Evolutionary conservation across 23 red algal species (phyloP), one percentile per base, ranked within the genome.

Genomic region (Gracilaria domingensis): DNA sequence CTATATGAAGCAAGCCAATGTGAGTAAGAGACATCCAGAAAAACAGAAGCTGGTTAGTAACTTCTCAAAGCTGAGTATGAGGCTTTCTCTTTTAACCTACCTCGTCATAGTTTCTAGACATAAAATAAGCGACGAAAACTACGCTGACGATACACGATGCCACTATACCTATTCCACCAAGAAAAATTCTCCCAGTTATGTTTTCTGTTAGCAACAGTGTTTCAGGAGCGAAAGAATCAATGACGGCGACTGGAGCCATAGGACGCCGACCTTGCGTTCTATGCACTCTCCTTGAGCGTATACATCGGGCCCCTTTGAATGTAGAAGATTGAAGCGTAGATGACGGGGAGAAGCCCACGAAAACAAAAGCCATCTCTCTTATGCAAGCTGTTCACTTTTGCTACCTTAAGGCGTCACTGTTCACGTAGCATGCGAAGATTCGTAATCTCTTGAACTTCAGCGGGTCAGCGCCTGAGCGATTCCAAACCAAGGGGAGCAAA

Each of bases 81-180:
- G 30, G 38, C 13, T 44, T 18, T 40, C 13, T 37, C 0, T 39
- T 7, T 73, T 40, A 73, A 89, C 85, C 26, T 61, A 89, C 85
- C 12, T 45, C 51, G 16, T 89, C 85, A 35, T 59, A 59, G 30
- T 89, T 89, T 37, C 53, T 65, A 50, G 47, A 13, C 17, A 89
- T 34, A 61, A 89, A 36, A 24, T 75, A 55, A 40, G 26, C 70
- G 29, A 79, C 71, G 20, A 77, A 28, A 79, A 79, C 18, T 12
- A 80, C 85, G 12, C 85, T 72, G 20, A 89, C 30, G 49, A 89
- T 80, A 62, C 85, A 71, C 23, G 85, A 89, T 28, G 57, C 25
- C 20, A 89, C 73, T 50, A 89, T 89, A 64, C 85, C 71, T 4
- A 89, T 48, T 58, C 85, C 85, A 30, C 85, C 85, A 17, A 80